Conservation (phyloP, 306 rosid genomes). For the Mucuna pruriens region DNA sequence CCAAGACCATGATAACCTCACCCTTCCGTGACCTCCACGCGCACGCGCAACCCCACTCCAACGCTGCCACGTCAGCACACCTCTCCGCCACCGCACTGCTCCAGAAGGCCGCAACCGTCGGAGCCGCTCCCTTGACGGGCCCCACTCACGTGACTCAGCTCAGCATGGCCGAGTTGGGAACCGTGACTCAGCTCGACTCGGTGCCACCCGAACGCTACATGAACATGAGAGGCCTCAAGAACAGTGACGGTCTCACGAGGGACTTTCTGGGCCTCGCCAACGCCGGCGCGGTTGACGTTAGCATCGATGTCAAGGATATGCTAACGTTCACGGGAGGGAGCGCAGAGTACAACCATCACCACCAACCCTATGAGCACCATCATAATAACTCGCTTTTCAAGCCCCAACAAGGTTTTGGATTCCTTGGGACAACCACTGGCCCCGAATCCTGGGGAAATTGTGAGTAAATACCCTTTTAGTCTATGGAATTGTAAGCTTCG, state of each 20-base stretch:
- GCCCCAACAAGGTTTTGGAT: slow-evolving; percentile 70
- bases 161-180: slow-evolving; percentile 51
- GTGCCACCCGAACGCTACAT: slow-evolving; percentile 41
- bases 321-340: slow-evolving; percentile 60
- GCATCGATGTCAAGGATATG: slow-evolving; percentile 61
- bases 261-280: slow-evolving; percentile 82
- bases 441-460: slow-evolving; percentile 65
- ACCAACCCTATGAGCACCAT: slow-evolving; percentile 38
- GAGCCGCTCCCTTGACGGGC: slow-evolving; percentile 49
- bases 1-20: slow-evolving; percentile 45
- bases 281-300: slow-evolving; percentile 41
- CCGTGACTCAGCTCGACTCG: slow-evolving; percentile 48
- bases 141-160: slow-evolving; percentile 52
- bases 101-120: slow-evolving; percentile 82
- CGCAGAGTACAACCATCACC: slow-evolving; percentile 44
- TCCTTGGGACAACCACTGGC: slow-evolving; percentile 55
- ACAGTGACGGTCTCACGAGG: slow-evolving; percentile 61
- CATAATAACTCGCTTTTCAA: slow-evolving; percentile 48
- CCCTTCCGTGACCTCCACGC: slow-evolving; percentile 55
- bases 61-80: slow-evolving; percentile 61
- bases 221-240: slow-evolving; percentile 41
- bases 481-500: neutral
- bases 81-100: slow-evolving; percentile 94
- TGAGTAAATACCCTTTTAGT: neutral
- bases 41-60: slow-evolving; percentile 29